Evolutionary conservation across 306 rosid species (phyloP), one percentile per base, ranked within the genome.

Genomic region (Fragaria ananassa): DNA sequence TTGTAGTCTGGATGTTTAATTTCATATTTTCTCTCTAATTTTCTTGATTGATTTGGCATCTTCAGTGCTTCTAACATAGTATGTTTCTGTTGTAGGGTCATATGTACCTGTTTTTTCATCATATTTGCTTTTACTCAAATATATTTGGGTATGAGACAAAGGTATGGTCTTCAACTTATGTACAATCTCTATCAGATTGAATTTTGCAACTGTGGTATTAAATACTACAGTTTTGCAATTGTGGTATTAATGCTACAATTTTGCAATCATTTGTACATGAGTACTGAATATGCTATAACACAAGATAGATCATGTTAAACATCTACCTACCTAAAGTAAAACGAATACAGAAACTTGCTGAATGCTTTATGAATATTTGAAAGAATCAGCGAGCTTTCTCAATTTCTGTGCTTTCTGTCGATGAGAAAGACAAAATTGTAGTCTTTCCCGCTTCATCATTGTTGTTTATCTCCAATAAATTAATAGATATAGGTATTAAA

Each of bases 131-230:
- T 86, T 95, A 95, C 86, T 92, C 98, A 0, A 95, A 95, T 85
- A 92, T 95, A 72, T 95, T 95, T 60, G 98, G 98, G 66, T 95
- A 81, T 79, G 98, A 95, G 87, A 95, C 98, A 37, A 92, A 95
- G 98, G 96, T 95, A 83, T 31, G 81, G 19, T 75, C 44, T 62
- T 81, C 76, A 77, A n/a, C 53, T 76, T 65, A 67, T 57, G 19
- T 17, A 62, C 65, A 70, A 68, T 53, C 44, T 65, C 35, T 39
- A 45, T 34, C 45, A 21, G 3, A 42, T 42, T 41, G 10, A 41
- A 7, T 37, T 37, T 46, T 56, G 46, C 10, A 46, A 47, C 60
- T 80, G 39, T 63, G 69, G 45, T 23, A 46, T 45, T 75, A 37
- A 18, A 51, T 53, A 18, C 4, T n/a, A 19, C 4, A 19, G 8